phyloP scores from a whole-genome alignment of 192 early-diverging fungal genomes.

The Gamsiella multidivaricata region DNA sequence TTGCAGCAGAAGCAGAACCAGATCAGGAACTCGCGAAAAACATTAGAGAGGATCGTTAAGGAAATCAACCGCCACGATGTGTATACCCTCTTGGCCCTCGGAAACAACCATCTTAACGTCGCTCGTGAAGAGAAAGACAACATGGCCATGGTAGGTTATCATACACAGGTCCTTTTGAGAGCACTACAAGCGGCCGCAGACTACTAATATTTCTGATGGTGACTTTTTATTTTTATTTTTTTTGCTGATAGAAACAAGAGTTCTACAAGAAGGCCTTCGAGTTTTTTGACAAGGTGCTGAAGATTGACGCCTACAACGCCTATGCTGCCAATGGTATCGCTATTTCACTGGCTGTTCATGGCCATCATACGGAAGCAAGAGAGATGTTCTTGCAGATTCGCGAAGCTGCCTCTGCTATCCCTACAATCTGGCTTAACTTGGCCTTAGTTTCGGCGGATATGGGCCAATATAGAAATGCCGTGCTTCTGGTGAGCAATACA shows the following conservation, averaged over 20 bases:
- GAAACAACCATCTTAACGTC: slow-evolving; percentile 81
- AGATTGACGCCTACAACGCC: slow-evolving; percentile 73
- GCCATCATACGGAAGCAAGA: slow-evolving; percentile 37
- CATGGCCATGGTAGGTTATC: slow-evolving; percentile 31
- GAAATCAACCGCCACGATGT: slow-evolving; percentile 81
- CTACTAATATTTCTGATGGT: no score
- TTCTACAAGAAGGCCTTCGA: slow-evolving; percentile 78
- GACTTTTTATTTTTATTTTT: background rate
- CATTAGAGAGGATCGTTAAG: slow-evolving; percentile 82
- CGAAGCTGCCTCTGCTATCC: slow-evolving; percentile 55
- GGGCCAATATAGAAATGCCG: slow-evolving; percentile 79
- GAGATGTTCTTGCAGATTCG: slow-evolving; percentile 59
- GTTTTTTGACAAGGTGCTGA: slow-evolving; percentile 83
- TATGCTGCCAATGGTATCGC: slow-evolving; percentile 90
- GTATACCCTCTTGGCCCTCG: slow-evolving; percentile 82
- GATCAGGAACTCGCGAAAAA: slow-evolving; percentile 74
- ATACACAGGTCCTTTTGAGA: no score
- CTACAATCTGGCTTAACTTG: slow-evolving; percentile 75
- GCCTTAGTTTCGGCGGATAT: slow-evolving; percentile 82
- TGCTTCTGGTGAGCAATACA: slow-evolving; percentile 76
- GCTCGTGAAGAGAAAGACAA: slow-evolving; percentile 65
- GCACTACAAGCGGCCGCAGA: no score
- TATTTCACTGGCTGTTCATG: slow-evolving; percentile 77
- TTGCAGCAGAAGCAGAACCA: slow-evolving; percentile 70
- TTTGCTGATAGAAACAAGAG: slow-evolving; percentile 44